Evolutionary conservation across 1,284 basidiomycete genomes (phyloP).

Genomic region (Neolentinus lepideus): DNA sequence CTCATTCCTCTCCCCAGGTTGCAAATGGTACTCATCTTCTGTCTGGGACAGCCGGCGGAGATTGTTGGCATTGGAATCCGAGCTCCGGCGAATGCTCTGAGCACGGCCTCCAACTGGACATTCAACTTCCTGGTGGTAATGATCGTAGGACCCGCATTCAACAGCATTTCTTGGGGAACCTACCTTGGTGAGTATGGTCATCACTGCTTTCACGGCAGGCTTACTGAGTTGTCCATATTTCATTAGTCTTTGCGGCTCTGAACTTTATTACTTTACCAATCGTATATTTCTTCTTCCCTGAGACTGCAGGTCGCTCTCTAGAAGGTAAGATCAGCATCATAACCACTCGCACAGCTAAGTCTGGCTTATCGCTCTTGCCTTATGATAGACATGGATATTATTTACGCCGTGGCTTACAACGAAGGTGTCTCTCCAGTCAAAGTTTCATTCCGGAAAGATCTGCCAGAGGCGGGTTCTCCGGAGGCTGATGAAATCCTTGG

Average conservation of each 20-base stretch:
- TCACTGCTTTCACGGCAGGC: slow-evolving; percentile 49
- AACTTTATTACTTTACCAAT: slow-evolving; percentile 55
- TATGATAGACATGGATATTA: not conserved
- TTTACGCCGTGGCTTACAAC: not conserved
- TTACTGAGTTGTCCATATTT: slow-evolving; percentile 33
- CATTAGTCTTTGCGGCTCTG: slow-evolving; percentile 55
- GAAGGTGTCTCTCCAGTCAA: not conserved
- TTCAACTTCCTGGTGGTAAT: not conserved
- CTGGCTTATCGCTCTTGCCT: not conserved
- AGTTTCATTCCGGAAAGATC: not conserved
- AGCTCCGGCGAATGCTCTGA: slow-evolving; percentile 61
- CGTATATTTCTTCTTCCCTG: slow-evolving; percentile 63
- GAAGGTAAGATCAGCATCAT: slow-evolving; percentile 27
- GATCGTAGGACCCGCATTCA: not conserved
- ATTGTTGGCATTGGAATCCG: slow-evolving; percentile 55
- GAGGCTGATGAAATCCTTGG: not conserved
- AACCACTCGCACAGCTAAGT: not conserved
- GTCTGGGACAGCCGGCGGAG: slow-evolving; percentile 58
- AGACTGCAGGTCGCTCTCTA: slow-evolving; percentile 53
- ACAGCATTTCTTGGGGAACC: slow-evolving; percentile 33
- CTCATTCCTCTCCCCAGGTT: not conserved
- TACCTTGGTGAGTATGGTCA: slow-evolving; percentile 59
- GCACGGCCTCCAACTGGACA: slow-evolving; percentile 62
- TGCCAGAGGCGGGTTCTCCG: not conserved
- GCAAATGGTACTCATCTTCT: not conserved